Conservation (phyloP, 2,329 filamentous ascomycete genomes). For the Rhynchosporium agropyri region DNA sequence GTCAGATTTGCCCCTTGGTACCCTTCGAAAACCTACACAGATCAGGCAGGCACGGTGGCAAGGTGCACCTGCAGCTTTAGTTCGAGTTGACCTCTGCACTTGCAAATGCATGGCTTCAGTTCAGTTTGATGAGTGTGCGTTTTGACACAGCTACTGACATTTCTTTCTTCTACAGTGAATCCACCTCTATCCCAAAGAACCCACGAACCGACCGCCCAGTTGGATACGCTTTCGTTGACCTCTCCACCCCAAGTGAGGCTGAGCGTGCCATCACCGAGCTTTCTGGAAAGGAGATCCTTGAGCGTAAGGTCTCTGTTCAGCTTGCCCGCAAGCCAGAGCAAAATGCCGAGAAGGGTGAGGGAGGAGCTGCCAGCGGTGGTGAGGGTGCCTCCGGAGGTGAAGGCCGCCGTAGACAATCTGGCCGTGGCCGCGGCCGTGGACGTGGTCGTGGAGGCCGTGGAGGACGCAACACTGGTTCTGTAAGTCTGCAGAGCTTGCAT, state of each 20-base stretch:
- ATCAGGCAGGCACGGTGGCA: slow-evolving; percentile 17
- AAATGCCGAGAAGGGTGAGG: slow-evolving; percentile 74
- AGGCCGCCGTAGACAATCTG: slow-evolving; percentile 63
- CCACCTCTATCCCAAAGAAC: slow-evolving; percentile 98
- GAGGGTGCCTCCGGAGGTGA: slow-evolving; percentile 70
- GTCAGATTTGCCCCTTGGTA: slow-evolving; percentile 3
- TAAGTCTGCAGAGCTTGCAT: slow-evolving; percentile 50
- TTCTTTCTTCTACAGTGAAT: slow-evolving; percentile 67
- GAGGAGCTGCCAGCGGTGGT: slow-evolving; percentile 67
- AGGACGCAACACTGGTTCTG: slow-evolving; percentile 63
- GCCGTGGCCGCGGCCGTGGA: slow-evolving; percentile 68
- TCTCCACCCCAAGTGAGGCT: slow-evolving; percentile 91
- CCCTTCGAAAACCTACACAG: not conserved
- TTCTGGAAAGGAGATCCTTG: slow-evolving; percentile 95
- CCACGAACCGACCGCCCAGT: slow-evolving; percentile 97
- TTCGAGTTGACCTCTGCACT: not conserved
- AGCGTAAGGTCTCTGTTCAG: slow-evolving; percentile 99
- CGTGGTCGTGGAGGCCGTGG: slow-evolving; percentile 68
- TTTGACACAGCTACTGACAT: slow-evolving; percentile 43
- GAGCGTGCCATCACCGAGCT: slow-evolving; percentile 94
- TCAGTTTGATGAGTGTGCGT: not conserved
- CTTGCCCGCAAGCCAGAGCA: slow-evolving; percentile 96
- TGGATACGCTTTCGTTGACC: slow-evolving; percentile 98
- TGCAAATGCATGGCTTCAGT: not conserved
- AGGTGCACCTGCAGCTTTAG: slow-evolving; percentile 8